Conservation (phyloP, 2,329 filamentous ascomycete genomes). For the Penicillium glabrum region DNA sequence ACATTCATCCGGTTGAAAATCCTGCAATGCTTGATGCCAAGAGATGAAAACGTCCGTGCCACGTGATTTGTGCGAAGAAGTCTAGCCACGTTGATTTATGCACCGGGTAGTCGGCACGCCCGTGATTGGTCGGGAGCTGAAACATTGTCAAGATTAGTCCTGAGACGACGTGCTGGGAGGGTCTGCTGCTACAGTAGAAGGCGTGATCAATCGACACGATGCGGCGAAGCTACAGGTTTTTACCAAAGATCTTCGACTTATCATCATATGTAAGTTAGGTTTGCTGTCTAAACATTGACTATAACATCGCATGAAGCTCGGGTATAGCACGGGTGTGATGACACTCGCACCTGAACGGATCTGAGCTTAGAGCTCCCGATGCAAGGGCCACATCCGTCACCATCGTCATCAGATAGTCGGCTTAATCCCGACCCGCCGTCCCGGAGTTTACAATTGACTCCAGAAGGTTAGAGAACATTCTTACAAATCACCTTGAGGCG, state of each 20-base stretch:
- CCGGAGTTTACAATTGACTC: not conserved
- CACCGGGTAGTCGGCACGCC: slow-evolving; percentile 21
- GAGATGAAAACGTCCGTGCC: slow-evolving; percentile 1
- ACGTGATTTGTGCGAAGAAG: slow-evolving; percentile 10
- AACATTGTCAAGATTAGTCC: not conserved
- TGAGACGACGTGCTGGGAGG: not conserved
- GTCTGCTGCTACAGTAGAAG: not conserved
- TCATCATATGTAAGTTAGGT: not conserved
- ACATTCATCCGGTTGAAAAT: not conserved
- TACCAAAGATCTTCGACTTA: not conserved
- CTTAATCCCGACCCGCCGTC: not conserved
- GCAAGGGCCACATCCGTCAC: slow-evolving; percentile 1
- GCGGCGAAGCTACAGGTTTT: not conserved
- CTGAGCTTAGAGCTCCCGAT: not conserved
- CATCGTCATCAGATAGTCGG: not conserved
- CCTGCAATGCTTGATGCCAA: not conserved
- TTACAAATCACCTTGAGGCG: not conserved
- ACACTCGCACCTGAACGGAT: not conserved
- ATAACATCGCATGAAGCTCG: too few species aligned
- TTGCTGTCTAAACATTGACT: not conserved
- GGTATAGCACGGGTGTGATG: too few species aligned
- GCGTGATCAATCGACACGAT: not conserved
- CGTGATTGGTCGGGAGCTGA: slow-evolving; percentile 8
- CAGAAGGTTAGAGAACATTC: not conserved
- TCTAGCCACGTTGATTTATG: slow-evolving; percentile 11